Conservation (phyloP, 1,139 yeast species). For the Lodderomyces elongisporus region DNA sequence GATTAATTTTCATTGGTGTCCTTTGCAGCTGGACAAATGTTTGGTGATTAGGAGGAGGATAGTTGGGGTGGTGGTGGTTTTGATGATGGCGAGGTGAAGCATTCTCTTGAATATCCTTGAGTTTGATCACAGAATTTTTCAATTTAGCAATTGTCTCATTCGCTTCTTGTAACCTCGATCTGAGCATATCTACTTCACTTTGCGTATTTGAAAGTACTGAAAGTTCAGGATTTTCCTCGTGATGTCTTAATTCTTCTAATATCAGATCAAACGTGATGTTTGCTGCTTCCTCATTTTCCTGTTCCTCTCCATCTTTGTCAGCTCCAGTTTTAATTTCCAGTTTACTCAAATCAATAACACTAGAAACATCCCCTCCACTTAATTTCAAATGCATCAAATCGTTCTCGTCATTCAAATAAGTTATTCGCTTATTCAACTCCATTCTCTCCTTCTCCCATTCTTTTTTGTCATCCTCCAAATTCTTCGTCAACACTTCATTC, state of each 20-base stretch:
- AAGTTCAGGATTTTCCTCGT: slow-evolving; percentile 45
- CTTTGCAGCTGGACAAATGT: neutral
- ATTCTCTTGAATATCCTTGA: slow-evolving; percentile 18
- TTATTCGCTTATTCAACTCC: slow-evolving; percentile 47
- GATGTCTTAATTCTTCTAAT: slow-evolving; percentile 27
- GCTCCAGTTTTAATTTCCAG: neutral
- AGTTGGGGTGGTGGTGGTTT: slow-evolving; percentile 9
- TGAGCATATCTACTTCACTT: slow-evolving; percentile 63
- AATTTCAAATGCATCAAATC: slow-evolving; percentile 47
- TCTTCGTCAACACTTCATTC: slow-evolving; percentile 26
- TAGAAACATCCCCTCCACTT: slow-evolving; percentile 4
- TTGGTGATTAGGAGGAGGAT: too few relatives aligned
- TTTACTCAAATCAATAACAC: neutral
- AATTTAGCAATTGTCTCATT: slow-evolving; percentile 55
- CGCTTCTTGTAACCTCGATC: slow-evolving; percentile 63
- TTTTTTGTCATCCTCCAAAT: slow-evolving; percentile 29
- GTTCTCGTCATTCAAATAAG: slow-evolving; percentile 61
- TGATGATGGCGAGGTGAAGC: slow-evolving; percentile 1
- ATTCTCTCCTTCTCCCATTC: slow-evolving; percentile 36
- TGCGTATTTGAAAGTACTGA: slow-evolving; percentile 16
- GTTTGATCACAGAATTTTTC: slow-evolving; percentile 44
- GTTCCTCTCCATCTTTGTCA: neutral
- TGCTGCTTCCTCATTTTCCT: slow-evolving; percentile 23
- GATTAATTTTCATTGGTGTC: slow-evolving; percentile 2
- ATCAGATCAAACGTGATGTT: slow-evolving; percentile 30